Conservation (phyloP, 306 rosid species). For the Lotus japonicus region DNA sequence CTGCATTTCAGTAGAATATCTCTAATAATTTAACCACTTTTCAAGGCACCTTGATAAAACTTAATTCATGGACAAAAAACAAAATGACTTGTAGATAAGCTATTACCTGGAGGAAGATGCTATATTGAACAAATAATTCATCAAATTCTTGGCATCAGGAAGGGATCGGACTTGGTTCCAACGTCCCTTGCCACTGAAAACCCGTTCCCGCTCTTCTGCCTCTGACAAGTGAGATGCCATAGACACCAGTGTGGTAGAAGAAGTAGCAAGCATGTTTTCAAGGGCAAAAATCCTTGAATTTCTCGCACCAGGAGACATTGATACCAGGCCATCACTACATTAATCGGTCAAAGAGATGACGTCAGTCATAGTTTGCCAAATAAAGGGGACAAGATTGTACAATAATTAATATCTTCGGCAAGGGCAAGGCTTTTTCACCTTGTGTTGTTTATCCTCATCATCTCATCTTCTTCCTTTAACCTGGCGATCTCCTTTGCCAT, state of each 20-base stretch:
- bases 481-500: conserved; percentile 40
- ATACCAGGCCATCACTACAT: conserved; percentile 39
- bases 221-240: conserved; percentile 97
- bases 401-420: neutral
- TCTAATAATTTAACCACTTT: neutral
- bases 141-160: conserved; percentile 82
- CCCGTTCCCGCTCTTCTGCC: conserved; percentile 90
- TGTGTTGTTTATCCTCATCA: conserved; percentile 24
- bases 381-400: neutral
- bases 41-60: neutral
- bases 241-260: conserved; percentile 74
- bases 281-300: conserved; percentile 86
- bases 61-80: neutral
- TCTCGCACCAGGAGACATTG: conserved; percentile 95
- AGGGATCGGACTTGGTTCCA: conserved; percentile 94
- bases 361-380: conserved; percentile 6
- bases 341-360: neutral
- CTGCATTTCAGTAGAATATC: neutral
- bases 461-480: conserved; percentile 37
- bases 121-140: conserved; percentile 81
- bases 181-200: conserved; percentile 86
- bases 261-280: conserved; percentile 78
- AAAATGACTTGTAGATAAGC: neutral
- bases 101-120: conserved; percentile 85
- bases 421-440: conserved; percentile 19